A percentile compares a stretch with the other conserved stretches of the same genome.
These are phyloP conservation scores for Filobasidium uniguttulatum DNA, from an alignment of 1,284 basidiomycete species.

Conservation along the genomic window DNA sequence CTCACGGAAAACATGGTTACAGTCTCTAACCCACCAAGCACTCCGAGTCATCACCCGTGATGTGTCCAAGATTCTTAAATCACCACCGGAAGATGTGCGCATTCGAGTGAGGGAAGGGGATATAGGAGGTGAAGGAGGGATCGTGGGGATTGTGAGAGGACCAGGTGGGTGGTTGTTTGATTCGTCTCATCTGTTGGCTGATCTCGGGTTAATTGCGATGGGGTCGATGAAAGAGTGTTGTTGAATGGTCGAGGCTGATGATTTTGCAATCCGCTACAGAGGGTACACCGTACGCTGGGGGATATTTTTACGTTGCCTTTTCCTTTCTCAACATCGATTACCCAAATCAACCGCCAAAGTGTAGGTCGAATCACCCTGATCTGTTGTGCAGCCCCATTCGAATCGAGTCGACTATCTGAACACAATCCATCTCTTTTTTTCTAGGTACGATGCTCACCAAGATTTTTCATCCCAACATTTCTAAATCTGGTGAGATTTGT, in stretches of 20 bases:
- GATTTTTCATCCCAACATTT: constrained; percentile 90
- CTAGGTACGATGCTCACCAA: constrained; percentile 77
- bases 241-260: neutral
- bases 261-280: constrained; percentile 38
- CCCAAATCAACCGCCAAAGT: constrained; percentile 79
- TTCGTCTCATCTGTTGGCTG: too few relatives aligned
- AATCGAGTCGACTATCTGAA: neutral
- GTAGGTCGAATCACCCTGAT: constrained; percentile 41
- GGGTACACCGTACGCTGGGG: constrained; percentile 80
- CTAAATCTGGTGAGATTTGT: constrained; percentile 65
- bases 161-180: constrained; percentile 33
- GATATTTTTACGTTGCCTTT: constrained; percentile 78
- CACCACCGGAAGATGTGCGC: constrained; percentile 75
- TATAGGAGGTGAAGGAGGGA: constrained; percentile 21
- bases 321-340: constrained; percentile 60
- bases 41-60: constrained; percentile 57
- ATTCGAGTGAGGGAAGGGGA: constrained; percentile 68
- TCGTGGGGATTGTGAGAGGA: constrained; percentile 35
- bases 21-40: constrained; percentile 27
- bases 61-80: constrained; percentile 58
- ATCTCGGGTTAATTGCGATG: too few relatives aligned
- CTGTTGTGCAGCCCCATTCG: neutral
- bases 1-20: too few relatives aligned
- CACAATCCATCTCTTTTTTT: neutral
- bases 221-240: too few relatives aligned